Percentiles rank a stretch among this genome's conserved stretches.
Conservation (phyloP, 257 asterid genomes). For the Sherardia arvensis region DNA sequence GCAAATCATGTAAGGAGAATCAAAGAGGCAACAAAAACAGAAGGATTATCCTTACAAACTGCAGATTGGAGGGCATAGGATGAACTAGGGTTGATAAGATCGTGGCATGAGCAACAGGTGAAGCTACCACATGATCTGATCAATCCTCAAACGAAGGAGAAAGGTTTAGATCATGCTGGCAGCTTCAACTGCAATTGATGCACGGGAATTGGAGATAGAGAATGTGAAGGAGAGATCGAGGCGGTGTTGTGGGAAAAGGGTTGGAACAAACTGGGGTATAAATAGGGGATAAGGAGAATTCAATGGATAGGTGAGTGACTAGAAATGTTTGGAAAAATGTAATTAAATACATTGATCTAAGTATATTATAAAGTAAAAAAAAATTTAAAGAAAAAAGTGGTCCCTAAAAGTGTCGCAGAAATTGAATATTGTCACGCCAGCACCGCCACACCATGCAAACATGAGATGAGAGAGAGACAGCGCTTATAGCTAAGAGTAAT, state of each 20-base stretch:
- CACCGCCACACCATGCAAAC: conserved; percentile 27
- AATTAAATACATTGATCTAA: not conserved
- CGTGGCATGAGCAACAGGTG: conserved; percentile 24
- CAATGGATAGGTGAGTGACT: not conserved
- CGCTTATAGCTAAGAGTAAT: conserved; percentile 21
- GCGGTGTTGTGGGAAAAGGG: not conserved
- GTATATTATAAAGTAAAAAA: no score
- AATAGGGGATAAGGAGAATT: conserved; percentile 19
- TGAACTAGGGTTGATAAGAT: conserved; percentile 12
- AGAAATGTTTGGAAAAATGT: conserved; percentile 12
- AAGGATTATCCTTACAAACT: not conserved
- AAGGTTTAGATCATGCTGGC: conserved; percentile 33
- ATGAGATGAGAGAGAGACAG: conserved; percentile 19
- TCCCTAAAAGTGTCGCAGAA: conserved; percentile 29
- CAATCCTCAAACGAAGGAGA: conserved; percentile 20
- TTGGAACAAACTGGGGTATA: conserved; percentile 22
- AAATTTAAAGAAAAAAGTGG: no score
- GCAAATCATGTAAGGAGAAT: no score
- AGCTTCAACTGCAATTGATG: conserved; percentile 27
- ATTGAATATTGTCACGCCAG: conserved; percentile 49
- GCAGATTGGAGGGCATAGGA: not conserved
- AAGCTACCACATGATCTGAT: conserved; percentile 32
- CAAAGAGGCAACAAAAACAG: not conserved
- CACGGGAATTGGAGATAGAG: conserved; percentile 8
- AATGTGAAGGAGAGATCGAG: conserved; percentile 1